Evolutionary conservation across 2,329 filamentous ascomycete species (phyloP), one percentile per base, ranked within the genome.

Genomic region (Monosporascus sp.): DNA sequence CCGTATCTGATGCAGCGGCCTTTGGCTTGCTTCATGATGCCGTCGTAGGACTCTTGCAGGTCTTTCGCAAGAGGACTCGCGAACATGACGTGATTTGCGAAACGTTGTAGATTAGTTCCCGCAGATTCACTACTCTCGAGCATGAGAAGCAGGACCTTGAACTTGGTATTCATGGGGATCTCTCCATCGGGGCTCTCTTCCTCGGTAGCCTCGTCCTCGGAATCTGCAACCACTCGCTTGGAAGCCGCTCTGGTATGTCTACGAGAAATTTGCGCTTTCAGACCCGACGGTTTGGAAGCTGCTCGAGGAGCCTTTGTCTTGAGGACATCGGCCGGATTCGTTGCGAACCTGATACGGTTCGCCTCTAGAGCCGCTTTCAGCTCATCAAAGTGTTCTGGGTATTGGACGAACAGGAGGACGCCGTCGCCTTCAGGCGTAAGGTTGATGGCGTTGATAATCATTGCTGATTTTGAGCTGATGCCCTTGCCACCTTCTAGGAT

Each of bases 1-100:
- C 73, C 72, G n/a, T 65, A 62, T 3, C 74, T 71, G 26, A 73
- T 55, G 50, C 65, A 70, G 2, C 74, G 65, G 0, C 74, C 74
- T 48, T 60, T 63, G 2, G 74, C 74, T 58, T 77, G 74, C 37
- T 65, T 62, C 58, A 74, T 69, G 46, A 66, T 68, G 46, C 65
- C 63, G 8, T 69, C 61, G 48, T 67, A 74, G 5, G 65, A 60
- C 5, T 67, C 61, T 49, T 67, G 63, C 48, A 69, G 61, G 5
- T 57, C 56, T 20, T 65, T 68, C 15, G 69, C 48, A 6, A 68
- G 63, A 0, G 73, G 70, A 5, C 64, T 69, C 0, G 68, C 64
- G 50, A 76, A 75, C 43, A 77, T 65, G 48, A 76, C 62, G 51
- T 76, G 74, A 51, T 72, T 75, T 1, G 74, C 74, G 22, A 46